phyloP scores from a whole-genome alignment of 208 protist species.

The Trypanosomatidae sp. region DNA sequence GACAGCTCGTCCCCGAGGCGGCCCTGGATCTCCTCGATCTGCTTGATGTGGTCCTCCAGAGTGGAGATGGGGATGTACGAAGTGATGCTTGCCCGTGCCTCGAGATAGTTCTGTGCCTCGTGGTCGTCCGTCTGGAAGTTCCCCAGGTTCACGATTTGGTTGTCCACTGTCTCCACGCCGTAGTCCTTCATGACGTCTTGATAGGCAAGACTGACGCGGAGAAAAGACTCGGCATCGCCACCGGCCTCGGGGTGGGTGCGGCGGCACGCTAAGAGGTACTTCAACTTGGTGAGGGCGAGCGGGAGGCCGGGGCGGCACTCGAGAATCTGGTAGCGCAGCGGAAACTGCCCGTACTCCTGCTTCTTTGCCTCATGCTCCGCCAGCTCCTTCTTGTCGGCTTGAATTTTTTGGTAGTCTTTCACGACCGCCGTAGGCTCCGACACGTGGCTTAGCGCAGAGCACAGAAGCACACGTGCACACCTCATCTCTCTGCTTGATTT shows the following conservation, averaged over 20 bases:
- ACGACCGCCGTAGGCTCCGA: slow-evolving; percentile 30
- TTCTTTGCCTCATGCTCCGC: slow-evolving; percentile 45
- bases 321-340: slow-evolving; percentile 78
- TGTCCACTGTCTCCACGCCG: slow-evolving; percentile 83
- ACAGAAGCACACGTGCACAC: slow-evolving; percentile 33
- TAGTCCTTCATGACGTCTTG: slow-evolving; percentile 90
- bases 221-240: slow-evolving; percentile 71
- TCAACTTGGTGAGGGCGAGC: slow-evolving; percentile 76
- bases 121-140: slow-evolving; percentile 78
- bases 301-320: slow-evolving; percentile 73
- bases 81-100: slow-evolving; percentile 54
- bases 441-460: slow-evolving; percentile 47
- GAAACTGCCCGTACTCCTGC: slow-evolving; percentile 59
- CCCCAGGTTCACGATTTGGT: slow-evolving; percentile 81
- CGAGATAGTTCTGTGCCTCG: slow-evolving; percentile 81
- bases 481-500: slow-evolving; percentile 34
- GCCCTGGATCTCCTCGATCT: slow-evolving; percentile 69
- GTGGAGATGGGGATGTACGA: slow-evolving; percentile 88
- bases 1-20: slow-evolving; percentile 66
- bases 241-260: slow-evolving; percentile 81
- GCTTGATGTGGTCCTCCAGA: slow-evolving; percentile 76
- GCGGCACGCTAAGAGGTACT: slow-evolving; percentile 80
- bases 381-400: slow-evolving; percentile 45
- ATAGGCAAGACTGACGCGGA: slow-evolving; percentile 78
- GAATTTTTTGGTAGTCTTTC: slow-evolving; percentile 76